Evolutionary conservation across 2,329 filamentous ascomycete genomes (phyloP).

Genomic region (Penicillium fuscoglaucum): DNA sequence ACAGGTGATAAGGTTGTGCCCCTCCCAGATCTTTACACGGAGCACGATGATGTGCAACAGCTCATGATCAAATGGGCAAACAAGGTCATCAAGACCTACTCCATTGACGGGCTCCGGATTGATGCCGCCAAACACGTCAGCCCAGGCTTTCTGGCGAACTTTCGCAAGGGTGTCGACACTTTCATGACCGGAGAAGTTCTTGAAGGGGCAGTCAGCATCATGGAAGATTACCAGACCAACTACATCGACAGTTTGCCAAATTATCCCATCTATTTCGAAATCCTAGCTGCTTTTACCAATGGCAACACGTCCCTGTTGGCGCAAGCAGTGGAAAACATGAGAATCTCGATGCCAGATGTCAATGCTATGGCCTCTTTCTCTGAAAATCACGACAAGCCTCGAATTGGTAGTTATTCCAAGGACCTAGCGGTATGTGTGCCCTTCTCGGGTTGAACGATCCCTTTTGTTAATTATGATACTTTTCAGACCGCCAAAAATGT

Average conservation of each 20-base stretch:
- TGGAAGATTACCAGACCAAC: conserved; percentile 45
- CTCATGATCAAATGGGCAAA: conserved; percentile 45
- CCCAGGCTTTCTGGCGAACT: conserved; percentile 41
- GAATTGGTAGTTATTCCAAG: conserved; percentile 54
- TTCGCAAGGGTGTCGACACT: conserved; percentile 36
- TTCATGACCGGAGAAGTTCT: conserved; percentile 52
- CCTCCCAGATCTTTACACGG: conserved; percentile 51
- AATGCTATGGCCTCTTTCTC: conserved; percentile 54
- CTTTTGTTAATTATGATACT: conserved; percentile 1
- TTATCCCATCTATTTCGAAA: conserved; percentile 42
- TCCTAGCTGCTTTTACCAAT: conserved; percentile 35
- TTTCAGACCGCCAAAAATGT: conserved; percentile 57
- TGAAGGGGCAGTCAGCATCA: conserved; percentile 35
- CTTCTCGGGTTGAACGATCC: background rate
- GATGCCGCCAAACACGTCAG: conserved; percentile 52
- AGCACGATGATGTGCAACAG: conserved; percentile 40
- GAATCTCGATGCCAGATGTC: conserved; percentile 41
- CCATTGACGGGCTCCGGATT: conserved; percentile 52
- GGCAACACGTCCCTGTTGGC: conserved; percentile 33
- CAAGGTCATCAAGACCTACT: conserved; percentile 45
- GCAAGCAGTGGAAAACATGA: conserved; percentile 25
- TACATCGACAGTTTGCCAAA: conserved; percentile 48
- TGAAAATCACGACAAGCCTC: conserved; percentile 61
- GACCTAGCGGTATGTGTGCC: conserved; percentile 47
- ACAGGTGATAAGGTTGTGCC: conserved; percentile 42